These are phyloP conservation scores for Coemansia sp. DNA, from an alignment of 192 early-diverging fungal genomes.

Conservation along the genomic window DNA sequence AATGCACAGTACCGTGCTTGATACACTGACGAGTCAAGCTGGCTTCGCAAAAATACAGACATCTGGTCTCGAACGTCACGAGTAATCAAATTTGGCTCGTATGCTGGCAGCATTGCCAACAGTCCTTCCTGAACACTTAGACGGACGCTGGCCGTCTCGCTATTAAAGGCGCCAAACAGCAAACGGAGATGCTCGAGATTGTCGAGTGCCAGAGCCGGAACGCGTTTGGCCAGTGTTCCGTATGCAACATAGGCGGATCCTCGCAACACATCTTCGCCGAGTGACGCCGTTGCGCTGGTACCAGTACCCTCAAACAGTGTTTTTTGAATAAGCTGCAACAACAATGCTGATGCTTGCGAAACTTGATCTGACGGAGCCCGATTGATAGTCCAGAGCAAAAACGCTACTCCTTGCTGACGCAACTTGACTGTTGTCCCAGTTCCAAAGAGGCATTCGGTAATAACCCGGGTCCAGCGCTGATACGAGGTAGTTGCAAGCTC, in stretches of 20 bases:
- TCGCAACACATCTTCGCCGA: constrained; percentile 65
- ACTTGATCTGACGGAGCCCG: constrained; percentile 62
- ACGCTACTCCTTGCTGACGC: constrained; percentile 71
- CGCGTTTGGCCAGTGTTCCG: constrained; percentile 73
- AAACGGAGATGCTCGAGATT: constrained; percentile 61
- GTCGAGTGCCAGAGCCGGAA: constrained; percentile 63
- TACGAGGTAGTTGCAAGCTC: constrained; percentile 66
- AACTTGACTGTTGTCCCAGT: constrained; percentile 61
- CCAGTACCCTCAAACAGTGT: constrained; percentile 11
- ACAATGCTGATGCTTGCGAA: constrained; percentile 61
- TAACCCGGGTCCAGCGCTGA: constrained; percentile 68
- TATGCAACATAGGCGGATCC: constrained; percentile 86
- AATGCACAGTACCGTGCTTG: constrained; percentile 63
- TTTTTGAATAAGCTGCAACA: constrained; percentile 72
- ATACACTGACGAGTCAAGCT: constrained; percentile 49
- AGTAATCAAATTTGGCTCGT: constrained; percentile 33
- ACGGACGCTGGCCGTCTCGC: constrained; percentile 59
- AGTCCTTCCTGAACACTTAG: constrained; percentile 83
- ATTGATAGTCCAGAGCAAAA: constrained; percentile 85
- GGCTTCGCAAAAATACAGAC: constrained; percentile 56
- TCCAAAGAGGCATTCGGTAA: constrained; percentile 82
- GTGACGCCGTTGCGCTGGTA: constrained; percentile 2
- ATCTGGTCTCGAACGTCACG: constrained; percentile 24
- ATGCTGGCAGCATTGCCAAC: constrained; percentile 71
- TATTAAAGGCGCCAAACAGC: constrained; percentile 70